Conservation (phyloP, 2,329 filamentous ascomycete species). For the Diplocarpon rosae region DNA sequence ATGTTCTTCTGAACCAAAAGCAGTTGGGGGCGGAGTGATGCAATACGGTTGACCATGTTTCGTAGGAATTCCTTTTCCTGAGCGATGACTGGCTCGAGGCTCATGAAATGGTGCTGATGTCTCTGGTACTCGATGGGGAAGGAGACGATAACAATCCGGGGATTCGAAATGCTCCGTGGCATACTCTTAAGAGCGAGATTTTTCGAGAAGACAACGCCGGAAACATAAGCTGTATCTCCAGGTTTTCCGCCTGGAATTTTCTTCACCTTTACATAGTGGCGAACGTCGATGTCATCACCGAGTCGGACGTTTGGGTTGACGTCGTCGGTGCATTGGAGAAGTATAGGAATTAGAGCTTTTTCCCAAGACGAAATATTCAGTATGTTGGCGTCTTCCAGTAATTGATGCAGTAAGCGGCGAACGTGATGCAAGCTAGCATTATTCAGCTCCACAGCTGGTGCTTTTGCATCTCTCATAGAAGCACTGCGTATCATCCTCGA, state of each 20-base stretch:
- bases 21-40: constrained; percentile 72
- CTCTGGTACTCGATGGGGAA: constrained; percentile 95
- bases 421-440: constrained; percentile 82
- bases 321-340: constrained; percentile 85
- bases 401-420: constrained; percentile 69
- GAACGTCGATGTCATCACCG: constrained; percentile 92
- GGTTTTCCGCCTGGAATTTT: constrained; percentile 87
- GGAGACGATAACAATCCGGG: constrained; percentile 82
- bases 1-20: constrained; percentile 89
- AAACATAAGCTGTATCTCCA: constrained; percentile 90
- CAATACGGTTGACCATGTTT: constrained; percentile 85
- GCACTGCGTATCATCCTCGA: constrained; percentile 61
- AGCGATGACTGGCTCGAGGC: constrained; percentile 87
- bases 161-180: constrained; percentile 73
- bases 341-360: constrained; percentile 77
- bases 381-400: constrained; percentile 67
- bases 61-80: constrained; percentile 91
- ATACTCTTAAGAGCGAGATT: constrained; percentile 95
- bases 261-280: constrained; percentile 95
- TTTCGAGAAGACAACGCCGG: constrained; percentile 93
- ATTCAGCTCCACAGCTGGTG: constrained; percentile 74
- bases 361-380: constrained; percentile 73
- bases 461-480: constrained; percentile 65
- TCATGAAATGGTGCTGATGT: constrained; percentile 94
- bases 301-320: constrained; percentile 84